Conservation (phyloP, 805 yeast species). For the Candida odintsovae region DNA sequence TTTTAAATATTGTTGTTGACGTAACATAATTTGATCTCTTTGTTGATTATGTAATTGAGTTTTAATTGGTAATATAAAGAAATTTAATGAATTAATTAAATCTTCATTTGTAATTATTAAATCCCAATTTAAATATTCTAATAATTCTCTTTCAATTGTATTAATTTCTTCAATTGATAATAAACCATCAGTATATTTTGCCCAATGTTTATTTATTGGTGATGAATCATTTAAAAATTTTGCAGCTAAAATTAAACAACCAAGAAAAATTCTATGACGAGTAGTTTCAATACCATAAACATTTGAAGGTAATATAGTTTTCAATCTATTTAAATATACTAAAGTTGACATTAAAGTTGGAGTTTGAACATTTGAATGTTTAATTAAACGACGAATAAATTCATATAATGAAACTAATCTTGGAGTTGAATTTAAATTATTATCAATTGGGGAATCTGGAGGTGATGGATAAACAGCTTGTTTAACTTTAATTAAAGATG, state of each 20-base stretch:
- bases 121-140: conserved; percentile 82
- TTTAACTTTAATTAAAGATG: conserved; percentile 45
- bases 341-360: conserved; percentile 92
- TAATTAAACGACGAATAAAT: conserved; percentile 70
- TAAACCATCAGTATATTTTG: conserved; percentile 83
- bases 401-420: conserved; percentile 35
- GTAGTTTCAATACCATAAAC: conserved; percentile 92
- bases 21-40: conserved; percentile 21
- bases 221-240: conserved; percentile 89
- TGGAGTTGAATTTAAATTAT: neutral
- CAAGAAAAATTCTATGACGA: conserved; percentile 86
- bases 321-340: conserved; percentile 73
- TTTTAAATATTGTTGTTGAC: conserved; percentile 20
- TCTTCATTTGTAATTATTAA: conserved; percentile 67
- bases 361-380: conserved; percentile 86
- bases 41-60: conserved; percentile 20
- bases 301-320: conserved; percentile 74
- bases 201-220: conserved; percentile 96
- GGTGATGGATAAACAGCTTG: conserved; percentile 30
- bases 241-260: conserved; percentile 86
- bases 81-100: conserved; percentile 60
- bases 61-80: conserved; percentile 74
- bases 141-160: conserved; percentile 84
- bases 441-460: conserved; percentile 30
- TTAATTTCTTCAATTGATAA: conserved; percentile 75